Conservation (phyloP, 495 filamentous ascomycete species). For the Pseudoneurospora amorphoporcata region DNA sequence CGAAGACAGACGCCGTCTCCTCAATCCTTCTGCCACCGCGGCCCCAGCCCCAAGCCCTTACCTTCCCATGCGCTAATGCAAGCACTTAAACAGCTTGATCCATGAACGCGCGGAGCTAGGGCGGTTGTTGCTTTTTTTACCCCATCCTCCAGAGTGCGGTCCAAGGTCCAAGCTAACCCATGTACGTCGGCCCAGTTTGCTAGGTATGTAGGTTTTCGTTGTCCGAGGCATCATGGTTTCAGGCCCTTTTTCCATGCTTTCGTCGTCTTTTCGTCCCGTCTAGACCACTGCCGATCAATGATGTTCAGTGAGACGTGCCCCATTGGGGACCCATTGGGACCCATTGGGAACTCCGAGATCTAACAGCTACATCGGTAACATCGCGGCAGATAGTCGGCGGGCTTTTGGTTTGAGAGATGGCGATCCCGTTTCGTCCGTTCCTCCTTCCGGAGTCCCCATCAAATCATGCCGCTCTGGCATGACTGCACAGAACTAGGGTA, state of each 20-base stretch:
- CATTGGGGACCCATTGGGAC: not conserved
- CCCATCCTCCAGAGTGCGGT: not conserved
- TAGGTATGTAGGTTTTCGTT: not conserved
- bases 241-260: not conserved
- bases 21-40: not conserved
- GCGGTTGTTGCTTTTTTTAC: not conserved
- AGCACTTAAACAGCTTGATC: conserved; percentile 14
- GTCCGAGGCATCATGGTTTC: not conserved
- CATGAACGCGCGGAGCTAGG: not conserved
- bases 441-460: not conserved
- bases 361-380: not conserved
- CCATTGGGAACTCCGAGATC: not conserved
- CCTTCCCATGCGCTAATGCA: conserved; percentile 12
- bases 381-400: not conserved
- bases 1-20: not conserved
- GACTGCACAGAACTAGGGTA: not conserved
- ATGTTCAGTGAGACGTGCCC: not conserved
- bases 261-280: not conserved
- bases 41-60: not conserved
- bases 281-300: not conserved
- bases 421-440: not conserved
- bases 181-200: not conserved
- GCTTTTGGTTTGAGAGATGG: not conserved
- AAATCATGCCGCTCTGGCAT: not conserved
- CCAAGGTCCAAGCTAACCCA: not conserved